Evolutionary conservation across 768 basidiomycete genomes (phyloP), one percentile per base, ranked within the genome.

Genomic region (Russula compacta): DNA sequence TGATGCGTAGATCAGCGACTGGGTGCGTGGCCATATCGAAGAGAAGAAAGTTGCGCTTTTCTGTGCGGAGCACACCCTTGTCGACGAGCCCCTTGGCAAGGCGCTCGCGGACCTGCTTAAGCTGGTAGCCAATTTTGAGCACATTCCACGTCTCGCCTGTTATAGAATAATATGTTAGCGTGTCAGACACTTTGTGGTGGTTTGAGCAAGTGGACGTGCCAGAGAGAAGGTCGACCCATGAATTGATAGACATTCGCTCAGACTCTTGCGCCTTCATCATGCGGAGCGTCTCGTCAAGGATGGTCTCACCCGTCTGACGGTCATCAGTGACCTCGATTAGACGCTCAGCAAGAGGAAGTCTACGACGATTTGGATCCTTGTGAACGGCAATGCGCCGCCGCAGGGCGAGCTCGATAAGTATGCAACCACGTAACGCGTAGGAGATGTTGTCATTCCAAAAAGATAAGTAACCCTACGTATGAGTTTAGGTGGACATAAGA

Each of bases 371-470:
- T 9, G 89, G 85, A 69, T 98, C 95, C 67, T 82, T 82, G 54
- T 93, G 87, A 61, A 98, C 82, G 3, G 91, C 93, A 73, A 99
- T 97, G 42, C 97, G 83, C 59, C 93, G 81, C 44, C 95, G 84
- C n/a, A 99, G 82, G 0, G 95, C 95, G 61, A 99, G 87, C 72
- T 99, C 95, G 58, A 98, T 87, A 63, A 99, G 83, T 69, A 99
- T 98, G 73, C 95, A 98, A 5, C 97, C 97, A n/a, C 97, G 85
- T 2, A 99, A 81, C 14, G 95, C 95, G 74, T 99, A 99, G 0
- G 94, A 97, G 67, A 99, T 99, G 75, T 98, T 98, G 79, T 99
- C 95, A 75, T 98, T 98, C 95, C 95, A 98, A 72, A 98, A 98
- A 1, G 93, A 95, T 42, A 98, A 83, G 73, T 98, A 97, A 39